These are phyloP conservation scores for Tilletia indica DNA, from an alignment of 1,284 basidiomycete species.

Conservation along the genomic window DNA sequence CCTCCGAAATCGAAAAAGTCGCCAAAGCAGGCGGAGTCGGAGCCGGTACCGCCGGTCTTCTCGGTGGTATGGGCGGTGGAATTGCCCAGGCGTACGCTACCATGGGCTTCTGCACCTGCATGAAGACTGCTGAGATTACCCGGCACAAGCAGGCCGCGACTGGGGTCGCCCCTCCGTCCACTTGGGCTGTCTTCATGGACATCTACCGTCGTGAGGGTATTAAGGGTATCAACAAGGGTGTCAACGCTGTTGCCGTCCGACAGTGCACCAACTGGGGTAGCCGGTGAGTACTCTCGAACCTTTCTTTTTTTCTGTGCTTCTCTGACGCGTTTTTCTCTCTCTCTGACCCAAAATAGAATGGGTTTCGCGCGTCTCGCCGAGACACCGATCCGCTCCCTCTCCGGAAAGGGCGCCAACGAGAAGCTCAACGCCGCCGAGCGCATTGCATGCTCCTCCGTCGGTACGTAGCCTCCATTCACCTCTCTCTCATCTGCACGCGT, in stretches of 20 bases:
- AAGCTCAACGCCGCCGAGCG: slow-evolving; percentile 78
- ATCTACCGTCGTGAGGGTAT: slow-evolving; percentile 92
- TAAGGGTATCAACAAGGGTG: slow-evolving; percentile 97
- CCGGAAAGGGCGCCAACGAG: slow-evolving; percentile 72
- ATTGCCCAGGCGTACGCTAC: slow-evolving; percentile 97
- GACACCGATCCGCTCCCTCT: slow-evolving; percentile 70
- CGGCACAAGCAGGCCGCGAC: slow-evolving; percentile 89
- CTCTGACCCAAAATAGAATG: slow-evolving; percentile 64
- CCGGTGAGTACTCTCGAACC: slow-evolving; percentile 63
- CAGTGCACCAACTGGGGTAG: slow-evolving; percentile 99
- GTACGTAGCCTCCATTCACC: neutral
- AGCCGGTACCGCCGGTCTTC: slow-evolving; percentile 77
- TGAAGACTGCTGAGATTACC: slow-evolving; percentile 97
- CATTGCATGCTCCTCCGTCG: slow-evolving; percentile 79
- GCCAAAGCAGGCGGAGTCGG: slow-evolving; percentile 69
- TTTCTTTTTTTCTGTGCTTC: neutral
- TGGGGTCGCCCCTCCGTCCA: slow-evolving; percentile 86
- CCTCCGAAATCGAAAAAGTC: slow-evolving; percentile 85
- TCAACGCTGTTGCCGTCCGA: slow-evolving; percentile 89
- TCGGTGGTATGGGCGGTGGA: slow-evolving; percentile 97
- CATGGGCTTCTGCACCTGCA: slow-evolving; percentile 90
- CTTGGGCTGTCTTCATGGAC: slow-evolving; percentile 82
- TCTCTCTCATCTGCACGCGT: slow-evolving; percentile 4
- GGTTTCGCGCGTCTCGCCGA: slow-evolving; percentile 95
- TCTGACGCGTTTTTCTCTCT: slow-evolving; percentile 2